Evolutionary conservation across 2,329 filamentous ascomycete genomes (phyloP), one percentile per base, ranked within the genome.

Genomic region (Macrophomina phaseolina): DNA sequence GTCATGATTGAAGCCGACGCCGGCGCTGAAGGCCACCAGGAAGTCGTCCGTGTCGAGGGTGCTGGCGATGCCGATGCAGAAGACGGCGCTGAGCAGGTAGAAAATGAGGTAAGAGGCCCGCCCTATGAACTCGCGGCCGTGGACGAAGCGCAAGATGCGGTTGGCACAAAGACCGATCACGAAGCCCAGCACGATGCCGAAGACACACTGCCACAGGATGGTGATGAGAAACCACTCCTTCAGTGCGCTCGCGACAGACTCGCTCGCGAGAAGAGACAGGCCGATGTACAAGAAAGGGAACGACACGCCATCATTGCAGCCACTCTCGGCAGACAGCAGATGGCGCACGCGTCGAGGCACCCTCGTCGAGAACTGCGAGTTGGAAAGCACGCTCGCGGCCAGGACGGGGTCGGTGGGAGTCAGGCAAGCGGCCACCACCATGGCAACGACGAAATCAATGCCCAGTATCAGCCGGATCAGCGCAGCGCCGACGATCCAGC

Each of bases 211-310:
- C 80, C 85, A 87, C 2, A 87, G 77, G 4, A 87, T 74, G 0
- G 85, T 86, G 67, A 85, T 79, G 1, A 86, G 74, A 65, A 87
- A 77, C 81, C 83, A 87, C 58, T 85, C 79, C 68, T 82, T 84
- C 67, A 85, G 61, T 0, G 83, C 80, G 4, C 75, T 76, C 4
- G 74, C 77, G 2, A 76, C 67, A 1, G 76, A 79, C 4, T 71
- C 69, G 38, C 81, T 73, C 7, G 80, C 81, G 6, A 85, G 71
- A 23, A 82, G 74, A 58, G 79, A 81, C 0, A 87, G 71, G 0
- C 84, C 84, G n/a, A 84, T 73, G 70, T 85, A 87, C 1, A 87
- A 74, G 71, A 87, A 87, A 0, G 85, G 85, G 67, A 87, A 87
- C 0, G 83, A 83, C 5, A 85, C 77, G 8, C 83, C 85, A 68